Evolutionary conservation across 2,329 filamentous ascomycete species (phyloP), one percentile per base, ranked within the genome.

Genomic region (Neopestalotiopsis sp.): DNA sequence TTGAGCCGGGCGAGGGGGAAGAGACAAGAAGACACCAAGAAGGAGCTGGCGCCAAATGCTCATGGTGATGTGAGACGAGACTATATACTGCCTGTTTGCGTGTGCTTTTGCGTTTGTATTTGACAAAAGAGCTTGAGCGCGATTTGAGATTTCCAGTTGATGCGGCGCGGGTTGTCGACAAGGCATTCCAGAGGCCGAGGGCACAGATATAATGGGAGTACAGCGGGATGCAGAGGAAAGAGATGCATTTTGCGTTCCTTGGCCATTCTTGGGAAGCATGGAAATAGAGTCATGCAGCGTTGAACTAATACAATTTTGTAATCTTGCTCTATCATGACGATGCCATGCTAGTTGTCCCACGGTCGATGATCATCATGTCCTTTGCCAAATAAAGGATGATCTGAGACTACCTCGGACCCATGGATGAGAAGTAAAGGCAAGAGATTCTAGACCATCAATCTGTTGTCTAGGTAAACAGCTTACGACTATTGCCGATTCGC

Each of bases 71-170:
- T 34, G n/a, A 34, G 59, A 62, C 32, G 59, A 62, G 30, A 20
- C 32, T 40, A 62, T 62, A 62, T 62, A 62, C 20, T 61, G 59
- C 32, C 34, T 62, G 30, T 40, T 62, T 62, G 34, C 59, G 34
- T 62, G 30, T 62, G 30, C 34, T 34, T 40, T 14, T 62, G 32
- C 59, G 30, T 34, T 62, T 62, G 28, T 62, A 62, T 34, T 62
- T 62, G 59, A 20, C 59, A 62, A 34, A 20, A 62, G 57, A 53
- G 45, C 45, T 53, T 53, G 45, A 53, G 45, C 45, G 17, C 45
- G 45, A 10, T 53, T 38, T 53, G 45, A n/a, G 17, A 53, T 53
- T 53, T 53, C n/a, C 9, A 53, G 45, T 53, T 53, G 17, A n/a
- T 20, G 45, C 45, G 45, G 45, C 45, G 45, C 45, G 20, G 45